Conservation (phyloP, 2,329 filamentous ascomycete species). For the Colletotrichum lentis region DNA sequence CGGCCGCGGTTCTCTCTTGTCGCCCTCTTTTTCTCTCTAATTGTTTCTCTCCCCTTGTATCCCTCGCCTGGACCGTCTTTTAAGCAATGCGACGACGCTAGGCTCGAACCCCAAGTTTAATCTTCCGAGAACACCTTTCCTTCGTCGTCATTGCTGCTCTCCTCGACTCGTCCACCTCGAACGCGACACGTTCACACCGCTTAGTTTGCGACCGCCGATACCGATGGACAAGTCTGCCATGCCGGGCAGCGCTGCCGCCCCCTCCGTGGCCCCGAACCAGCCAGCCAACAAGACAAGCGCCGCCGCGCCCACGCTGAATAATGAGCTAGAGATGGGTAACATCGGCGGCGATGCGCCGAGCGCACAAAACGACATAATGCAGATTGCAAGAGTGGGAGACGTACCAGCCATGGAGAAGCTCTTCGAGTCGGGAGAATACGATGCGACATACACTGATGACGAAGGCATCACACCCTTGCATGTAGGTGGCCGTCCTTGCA, state of each 20-base stretch:
- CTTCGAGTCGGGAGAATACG: constrained; percentile 82
- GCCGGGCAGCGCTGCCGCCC: constrained; percentile 47
- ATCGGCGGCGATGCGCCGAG: constrained; percentile 52
- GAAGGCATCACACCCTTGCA: constrained; percentile 96
- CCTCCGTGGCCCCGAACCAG: constrained; percentile 59
- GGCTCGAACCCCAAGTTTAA: constrained; percentile 28
- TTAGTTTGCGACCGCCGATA: constrained; percentile 25
- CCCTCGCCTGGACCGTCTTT: neutral
- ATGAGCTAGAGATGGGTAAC: constrained; percentile 64
- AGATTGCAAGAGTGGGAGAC: constrained; percentile 88
- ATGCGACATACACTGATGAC: constrained; percentile 84
- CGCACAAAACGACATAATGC: constrained; percentile 87
- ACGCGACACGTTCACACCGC: constrained; percentile 14
- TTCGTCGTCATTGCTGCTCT: constrained; percentile 1
- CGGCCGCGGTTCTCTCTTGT: neutral
- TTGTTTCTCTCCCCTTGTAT: neutral
- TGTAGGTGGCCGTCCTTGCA: constrained; percentile 61
- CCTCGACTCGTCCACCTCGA: neutral
- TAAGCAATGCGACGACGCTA: constrained; percentile 37
- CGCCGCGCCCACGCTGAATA: constrained; percentile 65
- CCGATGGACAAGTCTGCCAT: constrained; percentile 54
- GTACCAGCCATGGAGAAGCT: constrained; percentile 86
- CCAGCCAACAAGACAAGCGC: constrained; percentile 63
- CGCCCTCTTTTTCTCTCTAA: neutral
- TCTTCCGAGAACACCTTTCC: constrained; percentile 4